phyloP scores from a whole-genome alignment of 1,139 yeast species.

The Candida pseudocylindracea region DNA sequence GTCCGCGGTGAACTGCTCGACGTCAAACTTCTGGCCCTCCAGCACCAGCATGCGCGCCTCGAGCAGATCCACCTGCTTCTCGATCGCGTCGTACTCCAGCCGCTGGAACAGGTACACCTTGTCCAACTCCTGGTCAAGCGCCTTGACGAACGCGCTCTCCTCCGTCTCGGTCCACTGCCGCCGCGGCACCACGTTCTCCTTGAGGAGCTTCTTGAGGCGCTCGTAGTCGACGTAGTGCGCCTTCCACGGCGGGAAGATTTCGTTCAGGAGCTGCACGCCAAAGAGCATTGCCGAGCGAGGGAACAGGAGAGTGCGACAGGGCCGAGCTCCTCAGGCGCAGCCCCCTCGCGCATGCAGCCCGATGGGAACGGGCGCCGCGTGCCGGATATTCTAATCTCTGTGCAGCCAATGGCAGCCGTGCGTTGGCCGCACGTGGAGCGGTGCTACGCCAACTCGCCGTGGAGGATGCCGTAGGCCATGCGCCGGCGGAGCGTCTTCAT shows the following conservation, averaged over 20 bases:
- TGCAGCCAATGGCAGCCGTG: not conserved
- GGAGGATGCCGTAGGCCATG: slow-evolving; percentile 36
- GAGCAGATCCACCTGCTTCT: slow-evolving; percentile 40
- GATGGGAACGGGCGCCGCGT: not conserved
- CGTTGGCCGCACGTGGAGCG: not conserved
- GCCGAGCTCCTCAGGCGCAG: not conserved
- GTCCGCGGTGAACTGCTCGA: slow-evolving; percentile 30
- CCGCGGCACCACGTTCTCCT: slow-evolving; percentile 45
- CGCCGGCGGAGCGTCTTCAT: slow-evolving; percentile 46
- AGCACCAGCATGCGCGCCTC: slow-evolving; percentile 30
- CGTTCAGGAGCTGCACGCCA: slow-evolving; percentile 64
- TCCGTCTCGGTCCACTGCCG: slow-evolving; percentile 21
- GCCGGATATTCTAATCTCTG: not conserved
- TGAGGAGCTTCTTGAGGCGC: slow-evolving; percentile 53
- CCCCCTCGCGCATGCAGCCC: not conserved
- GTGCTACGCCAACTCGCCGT: too few relatives aligned
- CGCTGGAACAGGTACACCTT: slow-evolving; percentile 83
- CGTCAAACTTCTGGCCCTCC: slow-evolving; percentile 20
- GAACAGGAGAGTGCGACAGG: not conserved
- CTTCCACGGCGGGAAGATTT: slow-evolving; percentile 79
- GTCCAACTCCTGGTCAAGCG: slow-evolving; percentile 70
- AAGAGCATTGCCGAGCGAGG: slow-evolving; percentile 37
- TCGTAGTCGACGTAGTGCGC: slow-evolving; percentile 65
- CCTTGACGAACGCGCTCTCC: slow-evolving; percentile 61
- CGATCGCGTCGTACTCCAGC: slow-evolving; percentile 29